Evolutionary conservation across 2,329 filamentous ascomycete genomes (phyloP).

Genomic region (Tetracladium maxilliforme): DNA sequence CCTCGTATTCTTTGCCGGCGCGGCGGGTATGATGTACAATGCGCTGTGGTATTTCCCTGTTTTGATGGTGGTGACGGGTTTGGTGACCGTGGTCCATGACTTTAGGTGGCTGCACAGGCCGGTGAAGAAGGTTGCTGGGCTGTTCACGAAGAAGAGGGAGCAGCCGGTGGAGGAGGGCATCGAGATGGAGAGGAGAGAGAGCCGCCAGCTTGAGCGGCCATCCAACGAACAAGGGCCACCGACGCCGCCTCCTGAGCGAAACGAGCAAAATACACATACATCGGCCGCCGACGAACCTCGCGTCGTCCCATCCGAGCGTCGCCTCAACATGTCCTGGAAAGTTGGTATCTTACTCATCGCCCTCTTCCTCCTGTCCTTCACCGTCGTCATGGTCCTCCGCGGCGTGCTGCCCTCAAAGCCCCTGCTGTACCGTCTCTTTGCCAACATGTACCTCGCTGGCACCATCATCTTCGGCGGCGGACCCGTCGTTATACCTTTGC

Average conservation of each 20-base stretch:
- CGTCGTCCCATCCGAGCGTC: conserved; percentile 16
- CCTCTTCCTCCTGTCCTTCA: conserved; percentile 40
- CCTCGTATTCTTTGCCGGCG: conserved; percentile 46
- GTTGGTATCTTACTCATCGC: conserved; percentile 23
- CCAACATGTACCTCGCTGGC: conserved; percentile 60
- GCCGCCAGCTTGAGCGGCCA: too few species aligned
- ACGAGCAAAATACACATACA: too few species aligned
- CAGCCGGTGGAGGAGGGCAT: too few species aligned
- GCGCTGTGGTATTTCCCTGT: conserved; percentile 63
- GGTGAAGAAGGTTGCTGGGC: conserved; percentile 16
- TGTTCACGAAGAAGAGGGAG: too few species aligned
- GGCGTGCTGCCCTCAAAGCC: conserved; percentile 23
- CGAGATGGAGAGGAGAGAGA: too few species aligned
- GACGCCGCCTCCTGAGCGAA: too few species aligned
- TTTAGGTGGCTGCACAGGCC: conserved; percentile 29
- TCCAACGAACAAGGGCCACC: too few species aligned
- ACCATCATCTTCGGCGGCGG: conserved; percentile 45
- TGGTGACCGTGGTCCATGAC: conserved; percentile 40
- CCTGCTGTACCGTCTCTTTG: conserved; percentile 44
- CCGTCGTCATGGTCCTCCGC: conserved; percentile 35
- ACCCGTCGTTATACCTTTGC: conserved; percentile 48
- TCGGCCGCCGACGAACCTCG: conserved; percentile 14
- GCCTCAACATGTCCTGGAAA: conserved; percentile 29
- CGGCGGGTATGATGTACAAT: conserved; percentile 55
- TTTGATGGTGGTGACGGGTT: conserved; percentile 41